Base-by-base conservation (phyloP, 495 filamentous ascomycete genomes). In the Hypoxylon fragiforme region DNA sequence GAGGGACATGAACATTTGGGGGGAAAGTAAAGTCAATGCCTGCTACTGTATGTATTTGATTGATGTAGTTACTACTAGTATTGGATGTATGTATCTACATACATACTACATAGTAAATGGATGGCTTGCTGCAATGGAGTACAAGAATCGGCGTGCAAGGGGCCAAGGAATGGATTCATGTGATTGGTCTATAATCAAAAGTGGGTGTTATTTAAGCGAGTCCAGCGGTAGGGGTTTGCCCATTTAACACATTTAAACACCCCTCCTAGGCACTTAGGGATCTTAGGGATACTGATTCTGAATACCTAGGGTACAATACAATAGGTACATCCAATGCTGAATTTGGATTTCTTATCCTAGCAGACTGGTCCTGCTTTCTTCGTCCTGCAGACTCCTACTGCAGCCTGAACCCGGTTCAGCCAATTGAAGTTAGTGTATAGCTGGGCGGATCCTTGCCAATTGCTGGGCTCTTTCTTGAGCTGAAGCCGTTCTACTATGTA, bases 311-410 rank as follows among this genome's bases (percentile, higher is more conserved):
- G n/a, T n/a, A n/a, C n/a, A n/a, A n/a, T n/a, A n/a, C n/a, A n/a
- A n/a, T n/a, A 14, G 39, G 30, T 45, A 35, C 37, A 40, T 45
- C 50, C 45, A 44, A 55, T 36, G 49, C 54, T 52, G 57, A 55
- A 62, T 56, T 62, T 56, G 58, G 58, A 62, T 62, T 56, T 56
- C 47, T n/a, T 30, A 58, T 58, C 54, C 54, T 58, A 42, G 54
- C n/a, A n/a, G n/a, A n/a, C n/a, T 52, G 39, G 30, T 46, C 31
- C 31, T 14, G 22, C 3, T 7, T 26, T 28, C 20, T 36, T 48
- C 31, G 14, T 52, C 21, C 36, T 40, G 40, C 37, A 3, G 43
- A 14, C 12, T 28, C 7, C 42, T 54, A 41, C 57, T 61, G 57
- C 57, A 60, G 57, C 39, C 36, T 51, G 41, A 28, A 28, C 24